Evolutionary conservation across 108 stramenopile species (phyloP).

Genomic region (Discostella stelligeroides): DNA sequence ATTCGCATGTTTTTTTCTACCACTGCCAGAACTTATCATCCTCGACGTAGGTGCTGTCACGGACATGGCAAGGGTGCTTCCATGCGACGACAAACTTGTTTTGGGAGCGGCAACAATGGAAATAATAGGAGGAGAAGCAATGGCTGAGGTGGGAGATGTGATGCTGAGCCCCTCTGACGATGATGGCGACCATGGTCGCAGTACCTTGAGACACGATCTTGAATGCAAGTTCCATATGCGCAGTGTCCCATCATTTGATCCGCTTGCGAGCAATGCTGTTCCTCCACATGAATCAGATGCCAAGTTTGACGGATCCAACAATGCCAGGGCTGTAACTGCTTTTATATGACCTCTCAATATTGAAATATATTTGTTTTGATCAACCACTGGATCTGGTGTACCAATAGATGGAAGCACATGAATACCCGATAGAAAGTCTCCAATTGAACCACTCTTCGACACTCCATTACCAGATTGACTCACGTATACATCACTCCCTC

Average conservation of each 20-base stretch:
- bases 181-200: conserved; percentile 71
- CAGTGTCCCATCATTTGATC: conserved; percentile 70
- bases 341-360: conserved; percentile 75
- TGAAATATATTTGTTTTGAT: no score
- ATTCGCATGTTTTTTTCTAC: not conserved
- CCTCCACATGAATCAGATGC: not conserved
- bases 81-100: conserved; percentile 21
- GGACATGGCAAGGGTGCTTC: conserved; percentile 17
- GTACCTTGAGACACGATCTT: conserved; percentile 61
- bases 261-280: conserved; percentile 57
- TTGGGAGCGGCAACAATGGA: conserved; percentile 55
- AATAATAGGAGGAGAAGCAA: conserved; percentile 59
- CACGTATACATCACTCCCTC: conserved; percentile 3
- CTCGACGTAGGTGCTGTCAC: not conserved
- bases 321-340: conserved; percentile 62
- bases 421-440: not conserved
- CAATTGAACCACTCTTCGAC: no score
- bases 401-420: no score
- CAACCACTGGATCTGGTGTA: no score
- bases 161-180: conserved; percentile 25
- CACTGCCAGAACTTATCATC: conserved; percentile 1
- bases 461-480: not conserved
- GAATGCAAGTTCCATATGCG: conserved; percentile 85
- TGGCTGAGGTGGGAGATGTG: conserved; percentile 5
- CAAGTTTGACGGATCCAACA: conserved; percentile 53